Evolutionary conservation across 1,284 basidiomycete species (phyloP), one percentile per base, ranked within the genome.

Genomic region (Ustilago cynodontis): DNA sequence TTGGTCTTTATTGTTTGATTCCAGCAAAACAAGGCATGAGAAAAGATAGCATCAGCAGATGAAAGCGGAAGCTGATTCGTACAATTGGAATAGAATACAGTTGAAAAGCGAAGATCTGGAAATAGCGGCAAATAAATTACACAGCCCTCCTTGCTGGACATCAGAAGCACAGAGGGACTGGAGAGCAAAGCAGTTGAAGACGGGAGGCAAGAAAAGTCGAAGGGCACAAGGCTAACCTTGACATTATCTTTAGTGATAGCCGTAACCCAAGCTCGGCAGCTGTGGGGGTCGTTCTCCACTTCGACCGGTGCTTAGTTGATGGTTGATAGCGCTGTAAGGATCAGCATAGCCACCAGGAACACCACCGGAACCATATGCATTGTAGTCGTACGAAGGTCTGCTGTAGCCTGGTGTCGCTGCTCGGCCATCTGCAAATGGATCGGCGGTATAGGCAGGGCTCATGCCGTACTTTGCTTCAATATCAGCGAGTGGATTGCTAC

Each of bases 381-480:
- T 68, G 63, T 79, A 73, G 43, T 78, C 77, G 62, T 78, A 75
- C 43, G 72, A 78, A 18, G 76, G 71, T 9, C 70, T 53, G 59
- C 57, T 54, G 39, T 68, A 68, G 5, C 26, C 65, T 3, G 68
- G 60, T 13, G 72, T 47, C 22, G 72, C 47, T 31, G 63, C 56
- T 26, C 54, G 62, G 26, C 50, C 52, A 52, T 77, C 75, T 0
- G 63, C 71, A 24, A 77, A 77, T 0, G 75, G 75, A 52, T 77
- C 67, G 0, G 70, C 28, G 5, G 39, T 49, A 53, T 70, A 65
- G 1, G 59, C 57, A 9, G 65, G 64, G 20, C 53, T 63, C 65
- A 78, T 67, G 24, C 80, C 79, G 52, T 81, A 79, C 58, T 61
- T 74, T 11, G 76, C 78, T 49, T 78, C 73, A 14, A 79, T 80